Conservation (phyloP, 2,329 filamentous ascomycete species). For the Dothistroma septosporum region DNA sequence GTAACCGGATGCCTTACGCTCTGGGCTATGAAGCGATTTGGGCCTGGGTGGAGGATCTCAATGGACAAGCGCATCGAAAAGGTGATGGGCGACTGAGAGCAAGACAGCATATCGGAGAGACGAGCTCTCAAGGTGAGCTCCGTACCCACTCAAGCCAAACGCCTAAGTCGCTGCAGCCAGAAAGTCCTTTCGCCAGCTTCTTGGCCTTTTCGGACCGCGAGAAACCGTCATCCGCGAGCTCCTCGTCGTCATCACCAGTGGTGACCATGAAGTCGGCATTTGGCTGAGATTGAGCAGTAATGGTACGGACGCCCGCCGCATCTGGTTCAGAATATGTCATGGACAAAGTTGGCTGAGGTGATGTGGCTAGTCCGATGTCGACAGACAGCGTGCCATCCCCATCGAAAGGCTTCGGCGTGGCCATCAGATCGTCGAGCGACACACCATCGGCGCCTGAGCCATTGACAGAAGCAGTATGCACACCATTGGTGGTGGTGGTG, state of each 20-base stretch:
- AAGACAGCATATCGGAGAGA: neutral
- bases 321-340: conserved; percentile 40
- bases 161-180: conserved; percentile 47
- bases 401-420: neutral
- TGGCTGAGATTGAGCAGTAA: conserved; percentile 18
- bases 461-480: neutral
- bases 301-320: conserved; percentile 44
- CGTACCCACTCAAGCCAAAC: conserved; percentile 51
- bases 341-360: conserved; percentile 30
- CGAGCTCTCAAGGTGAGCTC: neutral
- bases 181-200: conserved; percentile 43
- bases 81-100: conserved; percentile 26
- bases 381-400: conserved; percentile 22
- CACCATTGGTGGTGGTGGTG: neutral
- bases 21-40: conserved; percentile 35
- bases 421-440: conserved; percentile 9
- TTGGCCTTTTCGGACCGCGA: conserved; percentile 25
- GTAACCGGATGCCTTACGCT: conserved; percentile 28
- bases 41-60: conserved; percentile 30
- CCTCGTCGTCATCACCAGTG: conserved; percentile 9
- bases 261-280: conserved; percentile 19
- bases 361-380: conserved; percentile 33
- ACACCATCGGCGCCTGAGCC: neutral
- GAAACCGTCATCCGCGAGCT: conserved; percentile 21
- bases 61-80: conserved; percentile 32